phyloP scores from a whole-genome alignment of 2,329 filamentous ascomycete species.

The Fusarium sp. region DNA sequence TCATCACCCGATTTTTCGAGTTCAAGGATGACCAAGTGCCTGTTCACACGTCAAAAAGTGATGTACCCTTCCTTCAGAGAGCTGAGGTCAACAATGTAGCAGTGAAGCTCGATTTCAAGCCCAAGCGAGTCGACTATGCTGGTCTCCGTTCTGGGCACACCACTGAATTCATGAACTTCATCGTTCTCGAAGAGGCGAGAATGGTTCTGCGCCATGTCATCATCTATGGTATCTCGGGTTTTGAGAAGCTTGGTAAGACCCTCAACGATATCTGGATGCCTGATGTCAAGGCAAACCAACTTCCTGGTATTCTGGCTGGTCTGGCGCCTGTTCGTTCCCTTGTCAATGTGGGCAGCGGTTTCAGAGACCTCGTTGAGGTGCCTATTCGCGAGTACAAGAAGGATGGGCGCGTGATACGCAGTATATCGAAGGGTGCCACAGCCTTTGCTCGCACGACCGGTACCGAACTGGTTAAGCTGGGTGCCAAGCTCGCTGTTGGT shows the following conservation, averaged over 20 bases:
- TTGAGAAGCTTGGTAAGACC: conserved; percentile 87
- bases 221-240: conserved; percentile 90
- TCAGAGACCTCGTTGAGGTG: conserved; percentile 87
- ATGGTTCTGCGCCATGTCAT: conserved; percentile 90
- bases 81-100: conserved; percentile 86
- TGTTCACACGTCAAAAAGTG: conserved; percentile 68
- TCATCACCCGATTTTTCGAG: conserved; percentile 96
- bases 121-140: conserved; percentile 96
- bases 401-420: conserved; percentile 90
- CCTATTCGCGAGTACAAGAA: conserved; percentile 94
- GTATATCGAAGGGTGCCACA: conserved; percentile 88
- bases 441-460: conserved; percentile 94
- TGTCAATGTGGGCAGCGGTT: conserved; percentile 89
- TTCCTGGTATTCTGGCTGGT: conserved; percentile 88
- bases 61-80: conserved; percentile 87
- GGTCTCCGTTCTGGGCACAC: conserved; percentile 92
- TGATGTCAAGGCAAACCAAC: conserved; percentile 88
- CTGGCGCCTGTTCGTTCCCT: conserved; percentile 89
- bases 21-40: conserved; percentile 84
- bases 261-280: conserved; percentile 98
- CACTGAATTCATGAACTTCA: conserved; percentile 98
- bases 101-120: conserved; percentile 93
- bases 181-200: conserved; percentile 88
- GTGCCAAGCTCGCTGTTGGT: conserved; percentile 92
- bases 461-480: conserved; percentile 91